phyloP scores from a whole-genome alignment of 306 rosid genomes.

The Vigna mungo region DNA sequence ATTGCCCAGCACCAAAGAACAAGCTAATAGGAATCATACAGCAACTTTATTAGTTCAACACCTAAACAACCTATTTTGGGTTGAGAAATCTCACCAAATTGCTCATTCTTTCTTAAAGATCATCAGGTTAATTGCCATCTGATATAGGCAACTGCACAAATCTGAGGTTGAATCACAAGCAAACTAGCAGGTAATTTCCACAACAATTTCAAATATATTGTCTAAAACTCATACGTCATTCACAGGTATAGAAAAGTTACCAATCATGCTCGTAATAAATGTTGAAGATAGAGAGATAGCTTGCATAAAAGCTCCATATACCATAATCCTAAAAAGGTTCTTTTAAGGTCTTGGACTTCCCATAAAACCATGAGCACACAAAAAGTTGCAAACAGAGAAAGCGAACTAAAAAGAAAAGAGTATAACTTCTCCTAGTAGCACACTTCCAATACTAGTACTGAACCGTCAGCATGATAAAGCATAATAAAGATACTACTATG shows the following conservation, averaged over 20 bases:
- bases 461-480: background rate
- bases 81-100: background rate
- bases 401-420: background rate
- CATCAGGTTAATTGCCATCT: background rate
- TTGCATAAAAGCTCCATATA: background rate
- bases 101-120: background rate
- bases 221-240: background rate
- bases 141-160: background rate
- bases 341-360: background rate
- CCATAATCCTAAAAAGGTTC: background rate
- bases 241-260: background rate
- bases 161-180: background rate
- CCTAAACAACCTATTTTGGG: background rate
- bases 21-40: background rate
- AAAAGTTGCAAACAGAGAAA: background rate
- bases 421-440: background rate
- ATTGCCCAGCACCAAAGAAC: background rate
- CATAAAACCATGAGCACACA: conserved; percentile 11
- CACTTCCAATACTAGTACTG: background rate
- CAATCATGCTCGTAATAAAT: background rate
- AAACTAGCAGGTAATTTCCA: background rate
- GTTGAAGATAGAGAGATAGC: background rate
- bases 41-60: background rate
- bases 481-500: background rate
- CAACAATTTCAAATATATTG: conserved; percentile 7